These are phyloP conservation scores for Takashimella koratensis DNA, from an alignment of 1,284 basidiomycete species.

Conservation along the genomic window DNA sequence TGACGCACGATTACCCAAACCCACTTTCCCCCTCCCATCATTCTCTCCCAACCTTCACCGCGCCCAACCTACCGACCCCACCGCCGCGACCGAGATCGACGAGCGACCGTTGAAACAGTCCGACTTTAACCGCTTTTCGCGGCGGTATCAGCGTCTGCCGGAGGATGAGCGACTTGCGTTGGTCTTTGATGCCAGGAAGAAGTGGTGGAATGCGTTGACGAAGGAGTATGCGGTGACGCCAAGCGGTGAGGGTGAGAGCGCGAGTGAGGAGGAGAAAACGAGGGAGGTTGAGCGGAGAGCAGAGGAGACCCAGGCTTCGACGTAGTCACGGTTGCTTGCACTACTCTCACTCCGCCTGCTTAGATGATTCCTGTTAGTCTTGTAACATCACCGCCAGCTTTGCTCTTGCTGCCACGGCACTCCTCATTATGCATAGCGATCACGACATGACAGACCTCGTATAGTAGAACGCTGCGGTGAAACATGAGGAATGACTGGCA, in stretches of 20 bases:
- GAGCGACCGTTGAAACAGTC: constrained; percentile 2
- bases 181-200: constrained; percentile 36
- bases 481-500: too few relatives aligned
- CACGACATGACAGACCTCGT: too few relatives aligned
- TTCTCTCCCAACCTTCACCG: too few relatives aligned
- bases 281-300: constrained; percentile 13
- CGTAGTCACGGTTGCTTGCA: background rate
- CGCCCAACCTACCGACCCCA: constrained; percentile 10
- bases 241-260: constrained; percentile 1
- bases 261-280: constrained; percentile 10
- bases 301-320: background rate
- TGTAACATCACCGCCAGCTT: too few relatives aligned
- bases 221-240: constrained; percentile 4
- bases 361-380: too few relatives aligned
- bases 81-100: too few relatives aligned
- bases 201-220: constrained; percentile 38
- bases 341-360: too few relatives aligned
- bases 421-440: background rate
- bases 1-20: constrained; percentile 4
- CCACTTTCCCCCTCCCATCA: constrained; percentile 13
- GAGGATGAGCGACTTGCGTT: constrained; percentile 34
- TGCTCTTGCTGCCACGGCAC: too few relatives aligned
- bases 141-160: constrained; percentile 7
- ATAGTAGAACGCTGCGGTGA: too few relatives aligned
- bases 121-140: constrained; percentile 4